Evolutionary conservation across 345 rosid genomes (phyloP), one percentile per base, ranked within the genome.

Genomic region (Geranium rotundifolium): DNA sequence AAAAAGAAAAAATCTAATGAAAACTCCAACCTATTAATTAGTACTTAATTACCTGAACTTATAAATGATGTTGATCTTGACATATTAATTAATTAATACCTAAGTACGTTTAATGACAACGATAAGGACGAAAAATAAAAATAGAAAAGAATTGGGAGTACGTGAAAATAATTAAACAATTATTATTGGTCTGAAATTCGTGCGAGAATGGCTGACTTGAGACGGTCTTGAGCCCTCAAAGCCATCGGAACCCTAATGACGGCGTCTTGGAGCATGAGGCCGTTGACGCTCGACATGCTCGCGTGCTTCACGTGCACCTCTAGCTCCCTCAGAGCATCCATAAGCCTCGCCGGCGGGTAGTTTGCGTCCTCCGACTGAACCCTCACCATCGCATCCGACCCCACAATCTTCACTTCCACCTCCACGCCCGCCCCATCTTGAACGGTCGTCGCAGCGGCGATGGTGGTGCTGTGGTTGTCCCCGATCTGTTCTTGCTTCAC

Each of bases 181-280:
- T n/a, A n/a, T n/a, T n/a, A n/a, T n/a, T n/a, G n/a, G n/a, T n/a
- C n/a, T n/a, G n/a, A n/a, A n/a, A n/a, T n/a, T n/a, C n/a, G n/a
- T n/a, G n/a, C n/a, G n/a, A 79, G 66, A 34, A 85, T 54, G n/a
- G 85, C 83, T 54, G 86, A 67, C 59, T 64, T 80, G 54, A 85
- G 67, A 37, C 20, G 72, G 5, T 75, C 81, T 67, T 80, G 85
- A 12, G 67, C 65, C 65, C 63, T 67, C 7, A 69, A 55, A 54
- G 79, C 78, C 2, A 72, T 73, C 3, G 86, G 86, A 63, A 80
- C 75, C 66, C 69, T 65, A 65, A 81, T 88, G 9, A 80, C 84
- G 5, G 79, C 80, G 58, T 88, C 89, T 55, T 85, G 95, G 54
- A 85, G 85, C 86, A 88, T 78, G 14, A 85, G 75, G 46, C 77